Evolutionary conservation across 176 grass and related monocot genomes (phyloP).

Genomic region (Cenchrus americanus): DNA sequence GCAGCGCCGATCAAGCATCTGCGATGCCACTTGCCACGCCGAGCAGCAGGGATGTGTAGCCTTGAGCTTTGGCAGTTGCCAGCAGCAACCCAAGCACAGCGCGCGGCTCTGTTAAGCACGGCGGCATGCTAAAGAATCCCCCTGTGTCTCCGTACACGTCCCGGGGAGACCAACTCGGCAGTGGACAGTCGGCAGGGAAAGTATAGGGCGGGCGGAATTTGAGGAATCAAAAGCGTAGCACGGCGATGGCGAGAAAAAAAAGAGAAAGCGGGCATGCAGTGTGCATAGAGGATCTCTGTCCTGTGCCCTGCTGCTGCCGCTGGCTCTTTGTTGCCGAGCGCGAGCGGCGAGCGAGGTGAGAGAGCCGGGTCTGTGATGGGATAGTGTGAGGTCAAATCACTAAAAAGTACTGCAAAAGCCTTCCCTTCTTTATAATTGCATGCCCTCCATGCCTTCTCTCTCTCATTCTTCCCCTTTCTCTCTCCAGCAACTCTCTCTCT

Average conservation of each 20-base stretch:
- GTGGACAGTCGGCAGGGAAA: constrained; percentile 38
- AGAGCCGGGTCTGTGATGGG: constrained; percentile 48
- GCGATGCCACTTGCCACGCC: not conserved
- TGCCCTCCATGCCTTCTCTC: not conserved
- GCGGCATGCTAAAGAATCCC: not conserved
- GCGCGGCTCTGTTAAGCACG: not conserved
- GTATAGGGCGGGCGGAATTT: constrained; percentile 41
- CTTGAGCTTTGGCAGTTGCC: not conserved
- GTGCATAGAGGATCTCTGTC: constrained; percentile 55
- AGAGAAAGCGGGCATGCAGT: not conserved
- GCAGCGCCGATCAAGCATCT: not conserved
- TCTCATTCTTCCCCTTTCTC: not conserved
- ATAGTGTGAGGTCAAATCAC: constrained; percentile 89
- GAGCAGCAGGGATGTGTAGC: constrained; percentile 2
- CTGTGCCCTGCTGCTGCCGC: constrained; percentile 17
- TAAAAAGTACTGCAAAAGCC: constrained; percentile 60
- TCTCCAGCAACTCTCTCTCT: not conserved
- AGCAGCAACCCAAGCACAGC: not conserved
- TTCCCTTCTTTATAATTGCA: constrained; percentile 55
- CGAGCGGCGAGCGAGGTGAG: constrained; percentile 39
- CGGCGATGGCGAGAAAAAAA: not conserved
- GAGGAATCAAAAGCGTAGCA: constrained; percentile 39
- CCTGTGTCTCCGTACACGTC: constrained; percentile 30
- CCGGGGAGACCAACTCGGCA: constrained; percentile 46
- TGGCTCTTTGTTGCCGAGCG: constrained; percentile 54